Base-by-base conservation (phyloP, 805 yeast species). In the Metschnikowia henanensis region DNA sequence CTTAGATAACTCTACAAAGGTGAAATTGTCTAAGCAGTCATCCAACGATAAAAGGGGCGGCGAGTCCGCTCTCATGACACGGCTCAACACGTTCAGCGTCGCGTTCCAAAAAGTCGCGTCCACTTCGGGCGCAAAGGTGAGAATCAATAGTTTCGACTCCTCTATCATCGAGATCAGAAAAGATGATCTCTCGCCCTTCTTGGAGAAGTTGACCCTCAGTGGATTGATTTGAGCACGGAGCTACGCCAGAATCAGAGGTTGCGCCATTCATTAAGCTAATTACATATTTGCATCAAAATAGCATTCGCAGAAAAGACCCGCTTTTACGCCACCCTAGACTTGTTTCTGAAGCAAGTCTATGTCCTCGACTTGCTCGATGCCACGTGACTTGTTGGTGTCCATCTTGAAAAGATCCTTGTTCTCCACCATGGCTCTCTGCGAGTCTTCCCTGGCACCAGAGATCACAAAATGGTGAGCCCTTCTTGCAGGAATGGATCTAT, bases 141-240 rank as follows among this genome's bases (percentile, higher is more conserved):
- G 92, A 56, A 86, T 94, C 49, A 98, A 94, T 62, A 89, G 96
- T 58, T 94, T 94, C 65, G 98, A 94, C 61, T 87, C 95, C 51
- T 82, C 97, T 3, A 87, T 94, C 18, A 89, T 94, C 34, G 97
- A 94, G 66, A 83, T 94, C 33, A 69, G 88, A 47, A 84, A 83
- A 58, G 96, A 91, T 37, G 99, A 94, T 61, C 69, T 94, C 50
- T 73, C 89, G 4, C 87, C 96, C 38, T 94, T 94, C 58, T 66
- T 94, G 48, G 98, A 94, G 60, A 80, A 81, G 46, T 68, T 92
- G 49, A 87, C 96, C 9, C 61, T 85, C 37, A 84, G 90, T 68
- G 91, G 91, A 12, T 54, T 68, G 38, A 57, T 68, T 20, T 66
- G 57, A 44, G 15, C 6, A 7, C 6, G 12, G 30, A 13, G 30